These are phyloP conservation scores for Aspergillus brunneoviolaceus DNA, from an alignment of 2,329 filamentous ascomycete genomes.

Conservation along the genomic window DNA sequence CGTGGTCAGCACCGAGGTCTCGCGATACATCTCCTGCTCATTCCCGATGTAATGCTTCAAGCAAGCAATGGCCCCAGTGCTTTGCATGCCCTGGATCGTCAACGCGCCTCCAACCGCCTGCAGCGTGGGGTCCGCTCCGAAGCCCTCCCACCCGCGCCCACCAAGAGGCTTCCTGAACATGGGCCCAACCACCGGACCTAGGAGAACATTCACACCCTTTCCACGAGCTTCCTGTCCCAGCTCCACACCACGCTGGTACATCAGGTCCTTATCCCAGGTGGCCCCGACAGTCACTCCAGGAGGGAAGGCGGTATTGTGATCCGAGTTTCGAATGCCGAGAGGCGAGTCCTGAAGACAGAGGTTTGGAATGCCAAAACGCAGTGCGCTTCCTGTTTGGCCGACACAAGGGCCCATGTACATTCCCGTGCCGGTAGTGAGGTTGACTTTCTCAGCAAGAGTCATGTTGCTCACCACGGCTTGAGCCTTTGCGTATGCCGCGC, in stretches of 20 bases:
- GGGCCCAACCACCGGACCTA: conserved; percentile 70
- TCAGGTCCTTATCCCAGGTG: conserved; percentile 71
- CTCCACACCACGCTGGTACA: conserved; percentile 66
- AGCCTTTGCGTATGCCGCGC: conserved; percentile 68
- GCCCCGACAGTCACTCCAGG: conserved; percentile 75
- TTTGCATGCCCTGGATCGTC: conserved; percentile 59
- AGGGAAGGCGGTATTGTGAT: conserved; percentile 75
- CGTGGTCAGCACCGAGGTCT: conserved; percentile 44
- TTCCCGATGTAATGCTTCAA: conserved; percentile 59
- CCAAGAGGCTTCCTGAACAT: conserved; percentile 70
- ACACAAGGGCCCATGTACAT: conserved; percentile 73
- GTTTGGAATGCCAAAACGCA: conserved; percentile 68
- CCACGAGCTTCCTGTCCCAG: conserved; percentile 70
- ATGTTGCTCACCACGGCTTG: conserved; percentile 67
- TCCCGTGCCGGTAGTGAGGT: conserved; percentile 70
- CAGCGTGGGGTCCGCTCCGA: conserved; percentile 68
- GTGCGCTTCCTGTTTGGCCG: conserved; percentile 72
- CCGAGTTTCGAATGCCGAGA: conserved; percentile 68
- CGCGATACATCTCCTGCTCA: conserved; percentile 49
- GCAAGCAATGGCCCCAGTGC: conserved; percentile 56
- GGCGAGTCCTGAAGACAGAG: conserved; percentile 72
- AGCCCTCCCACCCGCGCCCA: conserved; percentile 74
- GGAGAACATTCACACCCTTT: conserved; percentile 69
- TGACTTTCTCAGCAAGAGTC: conserved; percentile 79
- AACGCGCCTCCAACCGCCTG: conserved; percentile 53